A percentile compares a stretch with the other conserved stretches of the same genome.
These are phyloP conservation scores for Vanderwaltozyma polyspora DNA, from an alignment of 805 yeast species.

Conservation along the genomic window DNA sequence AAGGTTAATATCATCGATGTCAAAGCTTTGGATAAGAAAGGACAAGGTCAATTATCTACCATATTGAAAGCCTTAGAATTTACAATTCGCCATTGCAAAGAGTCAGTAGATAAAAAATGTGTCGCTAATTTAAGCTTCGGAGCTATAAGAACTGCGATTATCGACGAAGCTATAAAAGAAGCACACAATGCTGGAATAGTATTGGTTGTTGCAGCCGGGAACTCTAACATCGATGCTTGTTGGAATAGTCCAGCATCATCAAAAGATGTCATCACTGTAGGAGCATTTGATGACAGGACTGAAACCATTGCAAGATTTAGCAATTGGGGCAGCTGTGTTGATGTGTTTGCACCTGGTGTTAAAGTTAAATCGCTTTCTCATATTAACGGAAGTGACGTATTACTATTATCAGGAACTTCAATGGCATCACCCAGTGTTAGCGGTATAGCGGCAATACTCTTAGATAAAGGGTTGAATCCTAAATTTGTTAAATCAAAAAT, in stretches of 20 bases:
- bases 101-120: constrained; percentile 28
- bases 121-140: constrained; percentile 79
- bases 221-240: constrained; percentile 70
- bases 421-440: constrained; percentile 73
- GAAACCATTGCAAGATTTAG: constrained; percentile 68
- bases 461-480: constrained; percentile 40
- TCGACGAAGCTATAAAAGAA: constrained; percentile 67
- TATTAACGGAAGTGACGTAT: constrained; percentile 9
- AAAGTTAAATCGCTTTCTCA: constrained; percentile 47
- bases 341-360: constrained; percentile 76
- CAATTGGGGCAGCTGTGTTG: constrained; percentile 90
- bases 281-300: constrained; percentile 71
- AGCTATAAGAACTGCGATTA: constrained; percentile 50
- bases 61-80: constrained; percentile 58
- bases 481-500: constrained; percentile 33
- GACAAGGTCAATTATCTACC: constrained; percentile 59
- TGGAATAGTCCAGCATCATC: constrained; percentile 81
- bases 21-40: constrained; percentile 56
- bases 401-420: constrained; percentile 58
- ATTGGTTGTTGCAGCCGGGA: constrained; percentile 81
- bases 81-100: constrained; percentile 47
- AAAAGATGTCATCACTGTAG: constrained; percentile 62
- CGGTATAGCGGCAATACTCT: constrained; percentile 47
- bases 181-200: constrained; percentile 64
- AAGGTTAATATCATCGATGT: constrained; percentile 50